A percentile compares a stretch with the other conserved stretches of the same genome.
Conservation (phyloP, 2,329 filamentous ascomycete species). For the Pleoardoris graminearum region DNA sequence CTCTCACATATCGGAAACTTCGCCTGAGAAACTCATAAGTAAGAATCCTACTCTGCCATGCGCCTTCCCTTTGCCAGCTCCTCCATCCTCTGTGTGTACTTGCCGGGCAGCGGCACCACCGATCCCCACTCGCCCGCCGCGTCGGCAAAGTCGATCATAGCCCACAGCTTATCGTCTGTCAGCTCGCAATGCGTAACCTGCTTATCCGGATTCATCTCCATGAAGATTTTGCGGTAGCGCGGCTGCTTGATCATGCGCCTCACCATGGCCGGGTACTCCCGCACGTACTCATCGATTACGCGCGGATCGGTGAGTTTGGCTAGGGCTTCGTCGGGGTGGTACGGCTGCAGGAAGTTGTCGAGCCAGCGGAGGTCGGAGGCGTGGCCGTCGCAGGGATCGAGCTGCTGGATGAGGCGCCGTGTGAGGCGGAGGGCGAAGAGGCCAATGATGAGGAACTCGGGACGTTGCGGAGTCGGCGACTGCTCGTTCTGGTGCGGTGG, state of each 20-base stretch:
- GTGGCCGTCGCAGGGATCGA: conserved; percentile 20
- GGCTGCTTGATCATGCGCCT: conserved; percentile 29
- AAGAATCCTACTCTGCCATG: conserved; percentile 17
- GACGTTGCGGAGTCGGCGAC: background rate
- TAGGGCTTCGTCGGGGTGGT: conserved; percentile 15
- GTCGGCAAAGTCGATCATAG: conserved; percentile 33
- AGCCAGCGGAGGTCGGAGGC: conserved; percentile 26
- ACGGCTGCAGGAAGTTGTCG: conserved; percentile 21
- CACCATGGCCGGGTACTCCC: conserved; percentile 21
- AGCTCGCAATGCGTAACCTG: conserved; percentile 1
- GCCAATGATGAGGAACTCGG: conserved; percentile 27
- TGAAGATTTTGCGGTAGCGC: conserved; percentile 23
- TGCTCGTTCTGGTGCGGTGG: background rate
- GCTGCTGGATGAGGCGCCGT: conserved; percentile 17
- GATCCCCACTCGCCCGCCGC: conserved; percentile 35
- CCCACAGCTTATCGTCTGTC: conserved; percentile 26
- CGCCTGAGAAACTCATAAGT: background rate
- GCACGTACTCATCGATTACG: conserved; percentile 18
- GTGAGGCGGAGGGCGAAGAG: conserved; percentile 31
- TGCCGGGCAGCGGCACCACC: conserved; percentile 23
- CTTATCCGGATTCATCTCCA: conserved; percentile 27
- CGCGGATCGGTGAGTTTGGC: conserved; percentile 21
- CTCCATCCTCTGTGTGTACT: conserved; percentile 24
- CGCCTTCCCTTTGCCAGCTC: conserved; percentile 21
- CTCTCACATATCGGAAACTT: background rate